A percentile compares a stretch with the other conserved stretches of the same genome.
Evolutionary conservation across 345 rosid species (phyloP).

Genomic region (Geranium brycei): DNA sequence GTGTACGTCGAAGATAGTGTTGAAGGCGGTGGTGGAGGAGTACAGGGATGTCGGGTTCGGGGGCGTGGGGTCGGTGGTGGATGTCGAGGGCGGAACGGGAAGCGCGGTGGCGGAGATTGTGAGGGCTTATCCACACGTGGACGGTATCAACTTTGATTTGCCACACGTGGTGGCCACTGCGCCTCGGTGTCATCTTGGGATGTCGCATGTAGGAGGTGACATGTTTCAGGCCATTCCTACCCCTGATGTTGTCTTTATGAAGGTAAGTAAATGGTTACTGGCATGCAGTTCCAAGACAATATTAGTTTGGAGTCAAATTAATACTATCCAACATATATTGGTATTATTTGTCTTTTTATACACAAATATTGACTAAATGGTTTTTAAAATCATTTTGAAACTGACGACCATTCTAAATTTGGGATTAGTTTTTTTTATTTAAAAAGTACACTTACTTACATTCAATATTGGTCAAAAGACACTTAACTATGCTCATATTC

Average conservation of each 20-base stretch:
- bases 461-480: no score
- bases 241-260: constrained; percentile 17
- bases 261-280: no score
- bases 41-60: constrained; percentile 8
- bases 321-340: no score
- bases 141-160: constrained; percentile 19
- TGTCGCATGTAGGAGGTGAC: constrained; percentile 15
- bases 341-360: no score
- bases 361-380: no score
- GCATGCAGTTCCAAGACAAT: no score
- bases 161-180: constrained; percentile 16
- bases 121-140: constrained; percentile 8
- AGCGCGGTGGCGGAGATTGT: constrained; percentile 9
- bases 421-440: no score
- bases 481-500: no score
- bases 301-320: no score
- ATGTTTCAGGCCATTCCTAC: constrained; percentile 17
- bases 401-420: no score
- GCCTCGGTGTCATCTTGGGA: constrained; percentile 6
- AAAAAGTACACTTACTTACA: no score
- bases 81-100: constrained; percentile 21
- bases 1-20: constrained; percentile 7
- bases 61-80: constrained; percentile 6
- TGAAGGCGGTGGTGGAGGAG: constrained; percentile 2
- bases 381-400: no score